Conservation (phyloP, 2,329 filamentous ascomycete genomes). For the Fusarium floridanum region DNA sequence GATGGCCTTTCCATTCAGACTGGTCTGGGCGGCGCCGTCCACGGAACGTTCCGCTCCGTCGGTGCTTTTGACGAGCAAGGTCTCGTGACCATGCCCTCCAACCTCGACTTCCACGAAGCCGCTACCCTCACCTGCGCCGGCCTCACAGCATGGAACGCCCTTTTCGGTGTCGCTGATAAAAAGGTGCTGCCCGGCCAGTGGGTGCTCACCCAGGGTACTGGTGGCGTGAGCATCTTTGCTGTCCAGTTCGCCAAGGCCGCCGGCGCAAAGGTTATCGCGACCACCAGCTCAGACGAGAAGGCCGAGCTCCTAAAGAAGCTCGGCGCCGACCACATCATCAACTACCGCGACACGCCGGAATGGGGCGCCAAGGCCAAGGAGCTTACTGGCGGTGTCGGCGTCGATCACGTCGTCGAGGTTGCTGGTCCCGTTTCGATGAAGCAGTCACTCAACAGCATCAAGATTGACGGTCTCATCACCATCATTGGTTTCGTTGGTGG, state of each 20-base stretch:
- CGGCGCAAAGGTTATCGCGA: slow-evolving; percentile 63
- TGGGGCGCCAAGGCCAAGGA: slow-evolving; percentile 61
- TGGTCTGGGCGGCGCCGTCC: slow-evolving; percentile 75
- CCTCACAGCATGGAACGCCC: slow-evolving; percentile 75
- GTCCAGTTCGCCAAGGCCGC: slow-evolving; percentile 68
- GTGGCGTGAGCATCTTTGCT: slow-evolving; percentile 76
- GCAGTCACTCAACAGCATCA: slow-evolving; percentile 61
- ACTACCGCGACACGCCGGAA: slow-evolving; percentile 60
- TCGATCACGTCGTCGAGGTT: slow-evolving; percentile 64
- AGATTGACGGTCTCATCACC: slow-evolving; percentile 60
- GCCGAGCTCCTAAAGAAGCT: slow-evolving; percentile 58
- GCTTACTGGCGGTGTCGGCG: slow-evolving; percentile 58
- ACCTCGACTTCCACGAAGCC: slow-evolving; percentile 66
- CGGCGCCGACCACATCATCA: slow-evolving; percentile 64
- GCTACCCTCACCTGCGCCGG: slow-evolving; percentile 71
- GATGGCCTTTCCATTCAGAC: slow-evolving; percentile 54
- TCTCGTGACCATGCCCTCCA: slow-evolving; percentile 72
- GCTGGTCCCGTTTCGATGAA: slow-evolving; percentile 59
- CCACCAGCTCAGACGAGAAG: slow-evolving; percentile 62
- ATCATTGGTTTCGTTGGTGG: slow-evolving; percentile 56
- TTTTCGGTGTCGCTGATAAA: slow-evolving; percentile 66
- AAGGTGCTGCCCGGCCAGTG: slow-evolving; percentile 65
- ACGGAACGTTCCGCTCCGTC: slow-evolving; percentile 77
- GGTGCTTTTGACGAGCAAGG: slow-evolving; percentile 77
- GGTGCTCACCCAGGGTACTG: slow-evolving; percentile 78